Evolutionary conservation across 495 filamentous ascomycete species (phyloP).

Genomic region (Daldinia childiae): DNA sequence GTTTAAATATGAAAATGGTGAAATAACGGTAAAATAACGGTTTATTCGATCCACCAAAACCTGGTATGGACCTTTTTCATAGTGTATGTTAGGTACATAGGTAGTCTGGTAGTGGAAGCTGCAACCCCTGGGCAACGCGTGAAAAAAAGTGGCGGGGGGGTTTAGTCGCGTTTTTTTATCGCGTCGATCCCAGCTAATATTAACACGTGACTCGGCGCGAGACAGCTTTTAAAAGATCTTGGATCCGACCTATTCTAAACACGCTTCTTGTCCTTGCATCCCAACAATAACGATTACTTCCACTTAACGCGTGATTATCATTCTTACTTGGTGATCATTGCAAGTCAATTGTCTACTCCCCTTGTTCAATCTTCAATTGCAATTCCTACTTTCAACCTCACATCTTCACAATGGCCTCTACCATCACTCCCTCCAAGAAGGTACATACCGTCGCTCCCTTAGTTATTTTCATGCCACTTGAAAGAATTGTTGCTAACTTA

Average conservation of each 20-base stretch:
- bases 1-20: too few relatives aligned
- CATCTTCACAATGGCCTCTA: slow-evolving; percentile 67
- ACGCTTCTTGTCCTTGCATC: slow-evolving; percentile 37
- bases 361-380: slow-evolving; percentile 22
- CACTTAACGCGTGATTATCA: slow-evolving; percentile 31
- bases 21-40: too few relatives aligned
- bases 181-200: slow-evolving; percentile 21
- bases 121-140: neutral
- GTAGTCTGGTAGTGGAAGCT: too few relatives aligned
- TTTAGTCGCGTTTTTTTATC: slow-evolving; percentile 13
- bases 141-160: slow-evolving; percentile 40
- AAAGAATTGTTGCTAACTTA: slow-evolving; percentile 48
- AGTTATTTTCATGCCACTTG: neutral
- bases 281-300: slow-evolving; percentile 31
- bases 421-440: slow-evolving; percentile 88
- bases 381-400: slow-evolving; percentile 5
- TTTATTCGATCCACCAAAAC: too few relatives aligned
- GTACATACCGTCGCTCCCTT: slow-evolving; percentile 56
- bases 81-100: too few relatives aligned
- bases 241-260: slow-evolving; percentile 29
- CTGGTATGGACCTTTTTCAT: too few relatives aligned
- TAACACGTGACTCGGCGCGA: slow-evolving; percentile 45
- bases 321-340: slow-evolving; percentile 21
- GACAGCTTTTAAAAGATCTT: slow-evolving; percentile 43
- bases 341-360: slow-evolving; percentile 17